Evolutionary conservation across 208 protist species (phyloP), one percentile per base, ranked within the genome.

Genomic region (Trypanosoma grayi): DNA sequence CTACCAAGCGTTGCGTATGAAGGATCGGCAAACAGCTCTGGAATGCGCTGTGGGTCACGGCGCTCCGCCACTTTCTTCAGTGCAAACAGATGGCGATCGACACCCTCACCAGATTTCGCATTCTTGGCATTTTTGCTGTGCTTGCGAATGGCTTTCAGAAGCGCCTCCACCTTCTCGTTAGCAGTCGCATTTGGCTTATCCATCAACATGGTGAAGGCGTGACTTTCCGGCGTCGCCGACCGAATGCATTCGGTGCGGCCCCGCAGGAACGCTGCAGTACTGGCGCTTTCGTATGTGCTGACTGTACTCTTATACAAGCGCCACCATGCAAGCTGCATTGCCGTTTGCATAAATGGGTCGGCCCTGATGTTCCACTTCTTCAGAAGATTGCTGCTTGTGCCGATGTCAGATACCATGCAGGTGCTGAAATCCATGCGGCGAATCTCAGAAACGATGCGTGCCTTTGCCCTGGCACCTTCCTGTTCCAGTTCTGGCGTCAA

Each of bases 291-390:
- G 50, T 72, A 55, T 39, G 74, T 76, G 41, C 60, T 80, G 0
- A 79, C 79, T 0, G 83, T 80, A 36, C 72, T 80, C n/a, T 73
- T 68, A 48, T 88, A 59, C n/a, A 92, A 45, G 0, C 81, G 66
- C 78, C 85, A 92, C 78, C 77, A 90, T 8, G 85, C 87, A n/a
- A 93, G 71, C 51, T 90, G 83, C 56, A 83, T 71, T 13, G 75
- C 80, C 33, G 88, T 41, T 45, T 92, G 87, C 41, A 87, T 53
- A 24, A 87, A 61, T 9, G 61, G 54, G 47, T 87, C 80, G 6
- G 52, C 3, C 46, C 14, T 33, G 11, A 72, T 41, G 3, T 0
- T 10, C 3, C 48, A 7, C 20, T 66, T 58, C 8, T 27, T 34
- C 22, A 79, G 51, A 9, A 71, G 2, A 4, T 5, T 25, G 43